Evolutionary conservation across 169 alveolate genomes (phyloP).

Genomic region (Plasmodium berghei): DNA sequence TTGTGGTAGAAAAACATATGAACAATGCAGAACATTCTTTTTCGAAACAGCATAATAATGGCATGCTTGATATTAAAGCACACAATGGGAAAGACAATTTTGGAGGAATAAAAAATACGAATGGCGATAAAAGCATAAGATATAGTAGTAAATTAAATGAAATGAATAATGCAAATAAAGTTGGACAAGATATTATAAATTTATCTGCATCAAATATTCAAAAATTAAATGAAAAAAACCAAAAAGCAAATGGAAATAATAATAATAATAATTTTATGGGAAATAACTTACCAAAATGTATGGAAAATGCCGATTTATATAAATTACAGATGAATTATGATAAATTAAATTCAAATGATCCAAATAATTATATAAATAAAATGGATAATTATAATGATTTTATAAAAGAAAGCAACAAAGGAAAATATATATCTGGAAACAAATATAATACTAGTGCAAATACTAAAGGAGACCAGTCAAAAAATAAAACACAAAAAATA

Average conservation of each 20-base stretch:
- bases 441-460: constrained; percentile 3
- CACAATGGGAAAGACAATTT: constrained; percentile 23
- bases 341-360: constrained; percentile 27
- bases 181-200: constrained; percentile 10
- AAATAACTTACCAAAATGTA: background rate
- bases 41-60: background rate
- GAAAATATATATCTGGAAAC: constrained; percentile 9
- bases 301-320: constrained; percentile 18
- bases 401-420: constrained; percentile 24
- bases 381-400: constrained; percentile 18
- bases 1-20: background rate
- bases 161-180: constrained; percentile 10
- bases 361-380: constrained; percentile 21
- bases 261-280: background rate
- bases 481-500: constrained; percentile 11
- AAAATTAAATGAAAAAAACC: constrained; percentile 12
- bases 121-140: constrained; percentile 34
- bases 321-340: constrained; percentile 38
- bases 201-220: constrained; percentile 8
- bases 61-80: constrained; percentile 14
- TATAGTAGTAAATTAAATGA: constrained; percentile 25
- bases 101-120: constrained; percentile 22
- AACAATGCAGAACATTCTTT: constrained; percentile 16
- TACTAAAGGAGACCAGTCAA: constrained; percentile 24
- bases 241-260: constrained; percentile 13